Conservation (phyloP, 495 filamentous ascomycete genomes). For the Aspergillus sclerotioniger region DNA sequence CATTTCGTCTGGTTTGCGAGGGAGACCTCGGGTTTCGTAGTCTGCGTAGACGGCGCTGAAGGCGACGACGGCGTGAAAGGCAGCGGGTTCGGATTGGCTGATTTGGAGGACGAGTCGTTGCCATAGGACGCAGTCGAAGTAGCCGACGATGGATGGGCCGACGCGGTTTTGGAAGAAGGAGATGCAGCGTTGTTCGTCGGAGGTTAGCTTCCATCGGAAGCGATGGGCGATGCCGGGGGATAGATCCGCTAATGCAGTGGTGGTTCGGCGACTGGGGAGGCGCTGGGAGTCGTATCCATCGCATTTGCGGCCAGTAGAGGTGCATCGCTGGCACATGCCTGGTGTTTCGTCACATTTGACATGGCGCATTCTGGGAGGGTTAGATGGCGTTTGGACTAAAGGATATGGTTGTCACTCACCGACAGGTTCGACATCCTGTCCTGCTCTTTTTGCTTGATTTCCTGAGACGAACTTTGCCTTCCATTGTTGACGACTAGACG, state of each 20-base stretch:
- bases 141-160: neutral
- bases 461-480: too few relatives aligned
- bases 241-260: neutral
- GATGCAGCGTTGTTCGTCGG: neutral
- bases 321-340: neutral
- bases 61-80: neutral
- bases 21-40: neutral
- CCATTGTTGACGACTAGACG: too few relatives aligned
- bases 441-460: too few relatives aligned
- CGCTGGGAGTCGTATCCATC: neutral
- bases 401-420: too few relatives aligned
- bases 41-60: neutral
- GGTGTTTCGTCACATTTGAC: too few relatives aligned
- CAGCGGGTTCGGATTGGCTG: neutral
- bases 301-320: neutral
- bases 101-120: neutral
- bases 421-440: too few relatives aligned
- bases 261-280: neutral
- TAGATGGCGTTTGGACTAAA: too few relatives aligned
- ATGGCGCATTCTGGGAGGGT: too few relatives aligned
- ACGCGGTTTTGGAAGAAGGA: neutral
- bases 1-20: too few relatives aligned
- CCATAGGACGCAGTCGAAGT: neutral
- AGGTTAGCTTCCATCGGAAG: neutral
- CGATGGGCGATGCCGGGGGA: neutral